A percentile compares a stretch with the other conserved stretches of the same genome.
Evolutionary conservation across 2,329 filamentous ascomycete genomes (phyloP).

Genomic region (Cryphonectria naterciae): DNA sequence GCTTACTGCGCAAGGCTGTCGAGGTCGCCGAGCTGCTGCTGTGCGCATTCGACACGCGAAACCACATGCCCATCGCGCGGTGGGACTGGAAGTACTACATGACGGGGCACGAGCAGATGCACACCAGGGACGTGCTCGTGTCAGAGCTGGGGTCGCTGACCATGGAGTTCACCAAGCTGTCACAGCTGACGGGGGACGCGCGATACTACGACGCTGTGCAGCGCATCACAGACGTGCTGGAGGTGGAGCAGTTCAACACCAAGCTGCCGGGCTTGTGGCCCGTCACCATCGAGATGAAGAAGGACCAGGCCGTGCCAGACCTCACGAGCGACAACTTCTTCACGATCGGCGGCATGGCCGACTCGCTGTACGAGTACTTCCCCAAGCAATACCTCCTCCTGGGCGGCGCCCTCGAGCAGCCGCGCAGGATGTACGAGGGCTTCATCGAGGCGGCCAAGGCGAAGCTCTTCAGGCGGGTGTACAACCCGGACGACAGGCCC

Average conservation of each 20-base stretch:
- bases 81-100: constrained; percentile 61
- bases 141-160: constrained; percentile 62
- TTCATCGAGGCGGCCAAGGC: constrained; percentile 42
- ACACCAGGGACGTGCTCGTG: constrained; percentile 42
- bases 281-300: constrained; percentile 48
- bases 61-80: constrained; percentile 65
- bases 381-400: constrained; percentile 69
- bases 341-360: constrained; percentile 59
- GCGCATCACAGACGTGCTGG: constrained; percentile 60
- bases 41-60: constrained; percentile 69
- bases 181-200: constrained; percentile 63
- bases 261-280: constrained; percentile 67
- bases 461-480: constrained; percentile 45
- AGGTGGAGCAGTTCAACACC: constrained; percentile 56
- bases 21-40: constrained; percentile 69
- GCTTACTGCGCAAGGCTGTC: constrained; percentile 63
- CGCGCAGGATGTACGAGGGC: constrained; percentile 36
- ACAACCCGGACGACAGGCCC: constrained; percentile 42
- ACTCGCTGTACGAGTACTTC: constrained; percentile 69
- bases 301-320: constrained; percentile 52
- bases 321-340: constrained; percentile 60
- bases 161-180: constrained; percentile 67
- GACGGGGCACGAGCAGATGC: constrained; percentile 49
- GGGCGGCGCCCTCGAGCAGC: constrained; percentile 58
- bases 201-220: constrained; percentile 66